Evolutionary conservation across 257 asterid species (phyloP).

Genomic region (Nicotiana sylvestris): DNA sequence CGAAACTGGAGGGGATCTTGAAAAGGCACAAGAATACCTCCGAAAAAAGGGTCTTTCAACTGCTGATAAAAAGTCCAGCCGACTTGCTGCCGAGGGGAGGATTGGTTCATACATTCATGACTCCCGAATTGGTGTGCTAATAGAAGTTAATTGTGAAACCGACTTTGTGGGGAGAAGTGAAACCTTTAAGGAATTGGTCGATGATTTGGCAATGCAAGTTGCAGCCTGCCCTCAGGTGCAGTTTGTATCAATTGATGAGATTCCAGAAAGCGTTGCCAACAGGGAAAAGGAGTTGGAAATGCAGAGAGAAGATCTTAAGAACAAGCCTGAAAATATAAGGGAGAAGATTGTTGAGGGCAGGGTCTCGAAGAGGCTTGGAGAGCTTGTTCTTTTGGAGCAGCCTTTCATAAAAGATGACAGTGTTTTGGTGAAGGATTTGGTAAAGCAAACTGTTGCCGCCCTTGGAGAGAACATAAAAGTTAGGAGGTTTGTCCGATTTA

Average conservation of each 20-base stretch:
- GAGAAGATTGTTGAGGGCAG: constrained; percentile 89
- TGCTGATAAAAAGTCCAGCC: constrained; percentile 95
- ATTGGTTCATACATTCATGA: constrained; percentile 88
- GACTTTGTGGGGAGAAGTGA: constrained; percentile 94
- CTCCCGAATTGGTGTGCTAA: constrained; percentile 89
- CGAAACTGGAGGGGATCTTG: constrained; percentile 83
- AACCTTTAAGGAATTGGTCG: constrained; percentile 61
- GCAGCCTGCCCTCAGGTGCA: constrained; percentile 88
- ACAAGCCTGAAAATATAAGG: constrained; percentile 81
- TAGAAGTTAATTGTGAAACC: constrained; percentile 94
- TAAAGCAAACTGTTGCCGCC: constrained; percentile 86
- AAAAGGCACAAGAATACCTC: constrained; percentile 87
- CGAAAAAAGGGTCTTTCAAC: constrained; percentile 85
- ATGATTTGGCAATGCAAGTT: constrained; percentile 88
- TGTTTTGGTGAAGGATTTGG: constrained; percentile 61
- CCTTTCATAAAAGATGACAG: constrained; percentile 67
- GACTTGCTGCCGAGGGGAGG: constrained; percentile 95
- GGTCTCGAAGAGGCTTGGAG: constrained; percentile 84
- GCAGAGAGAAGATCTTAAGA: constrained; percentile 89
- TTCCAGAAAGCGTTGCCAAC: constrained; percentile 49
- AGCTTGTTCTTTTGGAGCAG: constrained; percentile 62
- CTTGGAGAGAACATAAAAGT: constrained; percentile 92
- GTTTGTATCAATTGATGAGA: constrained; percentile 66
- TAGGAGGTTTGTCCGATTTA: constrained; percentile 72
- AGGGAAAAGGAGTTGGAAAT: constrained; percentile 82